Evolutionary conservation across 2,329 filamentous ascomycete species (phyloP), one percentile per base, ranked within the genome.

Genomic region (Trichophyton mentagrophytes): DNA sequence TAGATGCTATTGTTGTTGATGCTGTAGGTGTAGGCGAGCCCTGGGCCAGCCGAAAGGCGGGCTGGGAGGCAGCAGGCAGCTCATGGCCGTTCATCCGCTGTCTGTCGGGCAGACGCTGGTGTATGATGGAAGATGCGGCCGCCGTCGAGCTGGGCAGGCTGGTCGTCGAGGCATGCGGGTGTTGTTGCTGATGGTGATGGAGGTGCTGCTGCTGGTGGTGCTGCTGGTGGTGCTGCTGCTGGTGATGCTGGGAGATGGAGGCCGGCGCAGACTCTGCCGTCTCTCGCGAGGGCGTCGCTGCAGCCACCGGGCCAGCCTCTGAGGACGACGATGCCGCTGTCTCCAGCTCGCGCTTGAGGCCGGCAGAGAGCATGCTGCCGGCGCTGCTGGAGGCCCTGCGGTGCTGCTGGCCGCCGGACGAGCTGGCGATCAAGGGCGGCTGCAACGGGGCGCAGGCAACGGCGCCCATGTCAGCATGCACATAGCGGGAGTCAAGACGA

Each of bases 391-490:
- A 17, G 33, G 8, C 42, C 47, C 22, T 38, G 47, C 40, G 40
- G 15, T 44, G 40, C 40, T 30, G 57, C 25, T 25, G 44, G 36
- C 36, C 20, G n/a, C 20, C 42, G 57, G 42, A 59, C 11, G 30
- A 74, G 73, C 77, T 78, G 69, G 81, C 77, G 78, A 89, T 87
- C 80, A 85, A 87, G 77, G 49, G 27, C 80, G 84, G 78, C 46
- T 49, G 46, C 46, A 49, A 49, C 25, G 49, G 49, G 33, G 68
- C 33, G 56, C 83, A 74, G 69, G 83, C 76, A 67, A 84, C 74
- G 71, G 81, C 82, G 77, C 80, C 80, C 82, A 84, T 85, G 72
- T 78, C 81, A 77, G 56, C 56, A 58, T 44, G 46, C 46, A 49
- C 53, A 40, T 40, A 57, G 30, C 56, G 56, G 33, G 36, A 27